phyloP scores from a whole-genome alignment of 768 basidiomycete genomes.

The Mycena epipterygia region DNA sequence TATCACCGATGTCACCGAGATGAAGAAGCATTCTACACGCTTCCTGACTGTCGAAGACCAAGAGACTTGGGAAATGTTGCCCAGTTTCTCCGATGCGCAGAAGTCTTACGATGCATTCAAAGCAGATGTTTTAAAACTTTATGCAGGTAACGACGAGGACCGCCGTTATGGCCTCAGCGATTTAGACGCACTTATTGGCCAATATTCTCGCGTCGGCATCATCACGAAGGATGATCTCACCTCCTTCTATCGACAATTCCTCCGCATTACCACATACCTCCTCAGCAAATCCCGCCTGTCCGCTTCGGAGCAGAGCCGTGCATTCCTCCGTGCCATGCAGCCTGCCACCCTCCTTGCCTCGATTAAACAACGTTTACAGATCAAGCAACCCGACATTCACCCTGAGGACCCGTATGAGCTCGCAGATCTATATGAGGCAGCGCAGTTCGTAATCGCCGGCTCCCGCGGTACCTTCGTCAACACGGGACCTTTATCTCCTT shows the following conservation, averaged over 20 bases:
- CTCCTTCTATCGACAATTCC: not conserved
- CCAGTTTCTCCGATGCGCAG: slow-evolving; percentile 15
- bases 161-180: slow-evolving; percentile 38
- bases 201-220: slow-evolving; percentile 3
- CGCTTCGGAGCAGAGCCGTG: slow-evolving; percentile 36
- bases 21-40: slow-evolving; percentile 31
- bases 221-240: not conserved
- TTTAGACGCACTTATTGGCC: slow-evolving; percentile 39
- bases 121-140: slow-evolving; percentile 37
- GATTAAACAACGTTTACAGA: slow-evolving; percentile 32
- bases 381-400: slow-evolving; percentile 38
- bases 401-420: slow-evolving; percentile 28
- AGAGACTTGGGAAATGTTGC: slow-evolving; percentile 36
- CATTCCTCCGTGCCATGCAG: slow-evolving; percentile 37
- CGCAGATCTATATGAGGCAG: not conserved
- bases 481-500: not conserved
- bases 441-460: not conserved
- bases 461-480: not conserved
- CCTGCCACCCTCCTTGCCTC: not conserved
- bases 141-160: slow-evolving; percentile 36
- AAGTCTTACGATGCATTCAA: slow-evolving; percentile 40
- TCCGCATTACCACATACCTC: slow-evolving; percentile 7
- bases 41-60: slow-evolving; percentile 32
- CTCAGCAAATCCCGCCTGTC: slow-evolving; percentile 12
- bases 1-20: slow-evolving; percentile 22